A percentile compares a stretch with the other conserved stretches of the same genome.
phyloP scores from a whole-genome alignment of 352 stramenopile genomes.

The Pythium insidiosum region DNA sequence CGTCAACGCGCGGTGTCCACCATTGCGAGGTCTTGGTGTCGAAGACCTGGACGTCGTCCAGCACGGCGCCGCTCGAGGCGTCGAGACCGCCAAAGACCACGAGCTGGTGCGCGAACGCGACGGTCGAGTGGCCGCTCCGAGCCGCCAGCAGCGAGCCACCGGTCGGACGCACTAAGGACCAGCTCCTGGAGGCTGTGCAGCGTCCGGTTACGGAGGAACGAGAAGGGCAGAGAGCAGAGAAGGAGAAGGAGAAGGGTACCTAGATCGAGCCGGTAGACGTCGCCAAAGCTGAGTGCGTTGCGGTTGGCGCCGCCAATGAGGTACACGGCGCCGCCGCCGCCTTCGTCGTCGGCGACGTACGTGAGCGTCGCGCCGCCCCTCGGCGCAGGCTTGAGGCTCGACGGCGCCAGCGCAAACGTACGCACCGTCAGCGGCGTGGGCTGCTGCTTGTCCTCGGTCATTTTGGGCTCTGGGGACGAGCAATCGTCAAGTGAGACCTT shows the following conservation, averaged over 20 bases:
- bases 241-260: slow-evolving; percentile 12
- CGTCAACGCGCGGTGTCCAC: slow-evolving; percentile 21
- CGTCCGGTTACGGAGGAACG: too few species aligned
- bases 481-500: too few species aligned
- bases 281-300: slow-evolving; percentile 38
- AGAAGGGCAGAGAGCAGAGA: too few species aligned
- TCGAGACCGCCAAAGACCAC: slow-evolving; percentile 64
- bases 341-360: slow-evolving; percentile 17
- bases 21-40: slow-evolving; percentile 30
- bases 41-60: slow-evolving; percentile 50
- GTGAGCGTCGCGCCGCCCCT: slow-evolving; percentile 49
- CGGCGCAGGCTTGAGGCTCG: too few species aligned
- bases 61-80: slow-evolving; percentile 25
- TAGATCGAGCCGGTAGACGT: slow-evolving; percentile 47
- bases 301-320: slow-evolving; percentile 56
- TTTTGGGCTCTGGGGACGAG: too few species aligned
- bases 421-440: too few species aligned
- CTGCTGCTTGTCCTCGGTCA: too few species aligned
- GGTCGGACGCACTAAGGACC: background rate
- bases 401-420: too few species aligned
- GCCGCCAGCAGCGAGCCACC: background rate
- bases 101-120: slow-evolving; percentile 31
- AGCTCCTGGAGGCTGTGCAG: background rate
- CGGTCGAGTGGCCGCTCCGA: slow-evolving; percentile 42
- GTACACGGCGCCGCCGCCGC: slow-evolving; percentile 26